Evolutionary conservation across 2,329 filamentous ascomycete genomes (phyloP).

Genomic region (Stemphylium lycopersici): DNA sequence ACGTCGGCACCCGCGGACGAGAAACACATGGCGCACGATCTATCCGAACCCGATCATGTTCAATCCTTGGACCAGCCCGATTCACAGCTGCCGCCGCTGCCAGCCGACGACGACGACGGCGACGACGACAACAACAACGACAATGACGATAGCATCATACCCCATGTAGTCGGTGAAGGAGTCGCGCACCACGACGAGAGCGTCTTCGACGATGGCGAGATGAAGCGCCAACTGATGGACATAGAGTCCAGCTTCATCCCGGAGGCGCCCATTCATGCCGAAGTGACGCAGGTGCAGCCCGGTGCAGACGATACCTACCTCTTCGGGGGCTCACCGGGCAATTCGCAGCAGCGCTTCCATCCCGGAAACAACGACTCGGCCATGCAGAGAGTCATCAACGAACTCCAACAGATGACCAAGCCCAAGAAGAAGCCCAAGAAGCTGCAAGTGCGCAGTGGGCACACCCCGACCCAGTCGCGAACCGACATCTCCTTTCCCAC

Average conservation of each 20-base stretch:
- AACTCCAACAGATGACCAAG: slow-evolving; percentile 23
- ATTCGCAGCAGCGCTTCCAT: slow-evolving; percentile 28
- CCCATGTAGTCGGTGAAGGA: slow-evolving; percentile 37
- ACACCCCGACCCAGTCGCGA: slow-evolving; percentile 20
- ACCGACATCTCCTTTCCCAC: slow-evolving; percentile 19
- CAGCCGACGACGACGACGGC: slow-evolving; percentile 41
- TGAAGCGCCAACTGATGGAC: slow-evolving; percentile 65
- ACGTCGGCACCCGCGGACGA: slow-evolving; percentile 17
- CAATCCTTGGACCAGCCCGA: slow-evolving; percentile 43
- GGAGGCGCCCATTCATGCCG: slow-evolving; percentile 53
- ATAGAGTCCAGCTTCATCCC: slow-evolving; percentile 69
- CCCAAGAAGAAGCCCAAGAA: slow-evolving; percentile 33
- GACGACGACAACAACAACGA: slow-evolving; percentile 33
- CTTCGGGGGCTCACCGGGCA: slow-evolving; percentile 49
- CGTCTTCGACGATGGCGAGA: slow-evolving; percentile 62
- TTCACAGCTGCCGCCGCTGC: slow-evolving; percentile 50
- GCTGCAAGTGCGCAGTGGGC: slow-evolving; percentile 25
- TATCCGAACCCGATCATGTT: slow-evolving; percentile 42
- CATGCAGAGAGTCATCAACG: slow-evolving; percentile 24
- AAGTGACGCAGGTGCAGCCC: slow-evolving; percentile 26
- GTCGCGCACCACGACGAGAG: slow-evolving; percentile 47
- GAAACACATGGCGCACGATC: slow-evolving; percentile 34
- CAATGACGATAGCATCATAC: slow-evolving; percentile 45
- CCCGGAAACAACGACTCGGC: slow-evolving; percentile 12
- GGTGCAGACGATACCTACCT: slow-evolving; percentile 57